A percentile compares a stretch with the other conserved stretches of the same genome.
Conservation (phyloP, 257 asterid species). For the Hygrophila difformis region DNA sequence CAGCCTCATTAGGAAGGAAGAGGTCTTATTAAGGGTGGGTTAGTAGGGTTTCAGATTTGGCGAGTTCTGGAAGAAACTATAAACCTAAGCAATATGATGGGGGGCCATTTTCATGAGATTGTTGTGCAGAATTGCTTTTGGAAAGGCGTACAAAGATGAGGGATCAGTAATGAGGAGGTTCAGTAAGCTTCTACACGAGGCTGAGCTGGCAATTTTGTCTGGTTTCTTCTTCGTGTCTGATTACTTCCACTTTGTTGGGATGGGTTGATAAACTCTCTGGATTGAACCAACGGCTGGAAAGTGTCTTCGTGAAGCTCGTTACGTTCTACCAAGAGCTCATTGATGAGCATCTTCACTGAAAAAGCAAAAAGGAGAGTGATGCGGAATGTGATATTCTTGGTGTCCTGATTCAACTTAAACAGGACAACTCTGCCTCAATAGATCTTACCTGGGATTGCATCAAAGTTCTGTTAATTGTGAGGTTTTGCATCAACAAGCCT, state of each 20-base stretch:
- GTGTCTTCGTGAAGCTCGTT: background rate
- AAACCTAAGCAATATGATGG: conserved; percentile 4
- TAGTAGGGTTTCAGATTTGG: background rate
- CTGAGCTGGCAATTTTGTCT: background rate
- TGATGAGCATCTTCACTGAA: conserved; percentile 12
- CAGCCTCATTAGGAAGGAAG: conserved; percentile 14
- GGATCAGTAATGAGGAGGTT: background rate
- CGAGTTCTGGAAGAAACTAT: background rate
- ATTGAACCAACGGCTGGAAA: background rate
- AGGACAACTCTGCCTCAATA: background rate
- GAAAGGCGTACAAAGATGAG: too few species aligned
- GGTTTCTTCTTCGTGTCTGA: background rate
- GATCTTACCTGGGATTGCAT: conserved; percentile 16
- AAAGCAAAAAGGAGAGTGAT: background rate
- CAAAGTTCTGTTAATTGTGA: conserved; percentile 17
- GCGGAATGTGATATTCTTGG: conserved; percentile 12
- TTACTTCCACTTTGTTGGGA: background rate
- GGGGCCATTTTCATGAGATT: background rate
- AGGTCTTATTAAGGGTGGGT: conserved; percentile 7
- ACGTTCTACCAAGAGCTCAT: conserved; percentile 18
- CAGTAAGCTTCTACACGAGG: background rate
- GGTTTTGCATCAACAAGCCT: too few species aligned
- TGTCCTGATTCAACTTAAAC: conserved; percentile 14
- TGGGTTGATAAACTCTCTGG: conserved; percentile 22
- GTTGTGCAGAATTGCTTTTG: too few species aligned